Percentiles rank a stretch among this genome's conserved stretches.
phyloP scores from a whole-genome alignment of 2,329 filamentous ascomycete genomes.

The Dichotomopilus funicola region DNA sequence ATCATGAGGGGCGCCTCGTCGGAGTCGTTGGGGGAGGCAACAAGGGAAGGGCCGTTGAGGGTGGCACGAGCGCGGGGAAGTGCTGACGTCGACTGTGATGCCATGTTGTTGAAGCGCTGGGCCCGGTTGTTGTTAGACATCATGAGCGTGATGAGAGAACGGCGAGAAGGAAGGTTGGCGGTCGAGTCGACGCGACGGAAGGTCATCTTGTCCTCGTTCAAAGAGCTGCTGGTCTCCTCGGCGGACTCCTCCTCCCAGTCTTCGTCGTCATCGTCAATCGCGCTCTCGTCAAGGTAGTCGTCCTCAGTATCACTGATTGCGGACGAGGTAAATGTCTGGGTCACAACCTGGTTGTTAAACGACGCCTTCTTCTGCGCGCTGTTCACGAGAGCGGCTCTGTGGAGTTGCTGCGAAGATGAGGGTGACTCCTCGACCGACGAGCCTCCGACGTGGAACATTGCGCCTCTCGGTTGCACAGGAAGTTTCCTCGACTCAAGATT shows the following conservation, averaged over 20 bases:
- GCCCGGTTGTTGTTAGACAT: constrained; percentile 76
- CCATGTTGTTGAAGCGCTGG: constrained; percentile 60
- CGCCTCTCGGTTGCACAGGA: constrained; percentile 28
- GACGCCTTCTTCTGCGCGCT: constrained; percentile 65
- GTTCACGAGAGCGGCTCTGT: constrained; percentile 37
- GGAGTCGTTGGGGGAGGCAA: constrained; percentile 50
- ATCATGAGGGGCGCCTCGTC: constrained; percentile 59
- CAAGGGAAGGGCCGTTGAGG: constrained; percentile 38
- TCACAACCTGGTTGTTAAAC: constrained; percentile 70
- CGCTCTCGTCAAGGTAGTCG: constrained; percentile 49
- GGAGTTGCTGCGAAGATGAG: constrained; percentile 44
- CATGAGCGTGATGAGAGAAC: constrained; percentile 84
- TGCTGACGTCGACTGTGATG: constrained; percentile 61
- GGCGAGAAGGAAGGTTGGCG: constrained; percentile 74
- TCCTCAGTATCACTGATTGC: constrained; percentile 43
- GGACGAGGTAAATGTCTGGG: constrained; percentile 55
- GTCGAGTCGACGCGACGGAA: constrained; percentile 91
- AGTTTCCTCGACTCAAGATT: constrained; percentile 41
- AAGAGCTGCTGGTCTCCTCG: constrained; percentile 76
- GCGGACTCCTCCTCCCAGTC: constrained; percentile 64
- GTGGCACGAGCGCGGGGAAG: constrained; percentile 55
- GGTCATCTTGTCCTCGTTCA: constrained; percentile 68
- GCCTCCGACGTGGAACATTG: constrained; percentile 48
- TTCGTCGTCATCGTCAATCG: constrained; percentile 56
- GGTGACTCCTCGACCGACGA: constrained; percentile 76